A percentile compares a stretch with the other conserved stretches of the same genome.
These are phyloP conservation scores for Erodium moschatum DNA, from an alignment of 441 rosid species.

Conservation along the genomic window DNA sequence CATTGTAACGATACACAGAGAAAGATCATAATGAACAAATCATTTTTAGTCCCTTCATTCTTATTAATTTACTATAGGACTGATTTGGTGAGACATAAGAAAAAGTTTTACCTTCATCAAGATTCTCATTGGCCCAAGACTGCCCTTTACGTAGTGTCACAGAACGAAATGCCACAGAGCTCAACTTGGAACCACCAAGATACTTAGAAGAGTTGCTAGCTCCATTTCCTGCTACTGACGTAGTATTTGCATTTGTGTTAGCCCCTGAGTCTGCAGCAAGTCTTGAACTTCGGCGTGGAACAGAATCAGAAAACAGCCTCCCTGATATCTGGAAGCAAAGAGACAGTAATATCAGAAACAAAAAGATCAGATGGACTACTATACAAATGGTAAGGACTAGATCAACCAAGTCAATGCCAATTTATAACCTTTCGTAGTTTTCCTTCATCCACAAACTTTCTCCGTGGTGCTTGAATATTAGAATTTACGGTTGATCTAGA, in stretches of 20 bases:
- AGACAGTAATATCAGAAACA: neutral
- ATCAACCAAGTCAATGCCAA: neutral
- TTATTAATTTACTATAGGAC: neutral
- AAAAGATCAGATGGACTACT: neutral
- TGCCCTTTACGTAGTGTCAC: slow-evolving; percentile 31
- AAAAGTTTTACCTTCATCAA: slow-evolving; percentile 35
- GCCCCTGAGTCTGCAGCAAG: slow-evolving; percentile 32
- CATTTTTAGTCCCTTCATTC: neutral
- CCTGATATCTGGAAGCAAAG: slow-evolving; percentile 28
- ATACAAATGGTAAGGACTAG: neutral
- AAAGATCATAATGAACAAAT: no score
- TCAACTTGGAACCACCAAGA: slow-evolving; percentile 32
- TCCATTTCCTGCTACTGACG: slow-evolving; percentile 29
- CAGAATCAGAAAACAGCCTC: slow-evolving; percentile 33
- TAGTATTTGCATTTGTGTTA: slow-evolving; percentile 26
- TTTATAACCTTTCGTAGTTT: slow-evolving; percentile 33
- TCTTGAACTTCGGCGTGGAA: slow-evolving; percentile 48
- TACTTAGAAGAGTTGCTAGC: slow-evolving; percentile 28
- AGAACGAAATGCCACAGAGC: slow-evolving; percentile 29
- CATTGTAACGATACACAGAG: no score
- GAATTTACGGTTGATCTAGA: slow-evolving; percentile 21
- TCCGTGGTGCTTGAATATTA: slow-evolving; percentile 29
- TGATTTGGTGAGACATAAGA: neutral
- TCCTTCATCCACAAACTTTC: slow-evolving; percentile 31
- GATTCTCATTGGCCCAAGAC: slow-evolving; percentile 31